Evolutionary conservation across 208 protist species (phyloP), one percentile per base, ranked within the genome.

Genomic region (Phytomonas francai): DNA sequence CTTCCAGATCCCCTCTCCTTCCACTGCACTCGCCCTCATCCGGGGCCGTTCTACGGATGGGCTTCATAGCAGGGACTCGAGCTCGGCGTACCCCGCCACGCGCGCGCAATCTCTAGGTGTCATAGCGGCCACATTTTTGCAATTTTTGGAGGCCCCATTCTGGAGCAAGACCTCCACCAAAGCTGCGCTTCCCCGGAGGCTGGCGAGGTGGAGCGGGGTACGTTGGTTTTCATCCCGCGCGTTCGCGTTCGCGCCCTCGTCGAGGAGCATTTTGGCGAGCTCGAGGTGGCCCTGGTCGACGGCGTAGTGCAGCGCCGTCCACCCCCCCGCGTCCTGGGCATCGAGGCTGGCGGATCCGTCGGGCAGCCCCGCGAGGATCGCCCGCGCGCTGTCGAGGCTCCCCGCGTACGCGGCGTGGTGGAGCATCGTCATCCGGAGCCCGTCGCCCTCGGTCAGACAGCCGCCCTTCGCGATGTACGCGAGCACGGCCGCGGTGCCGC

Each of bases 271-370:
- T 27, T 29, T 45, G 0, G 79, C 78, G 9, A 88, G 65, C 3
- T 27, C 77, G 0, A 39, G 49, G 49, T 90, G 72, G 0, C 91
- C 91, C n/a, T 83, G 80, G 39, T 93, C 91, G 0, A 82, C 82
- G 3, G 88, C 88, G 72, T 93, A 96, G 73, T 96, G 91, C 62
- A 96, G 69, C 59, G 88, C 72, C 2, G 91, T 94, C 88, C 91
- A 96, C n/a, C 88, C 91, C 27, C 84, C 87, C 9, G 16, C 49
- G 63, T 96, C 90, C 0, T 39, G 61, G 9, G 86, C 84, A 49
- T 96, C 90, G 22, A 92, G 54, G 69, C 85, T 73, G 0, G 88
- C 58, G 11, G 51, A 63, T 61, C 89, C 85, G 60, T 45, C 54
- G n/a, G 67, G 25, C 19, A 70, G 36, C 0, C 63, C 57, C 0